Evolutionary conservation across 1,284 basidiomycete species (phyloP).

Genomic region (Tausonia pullulans): DNA sequence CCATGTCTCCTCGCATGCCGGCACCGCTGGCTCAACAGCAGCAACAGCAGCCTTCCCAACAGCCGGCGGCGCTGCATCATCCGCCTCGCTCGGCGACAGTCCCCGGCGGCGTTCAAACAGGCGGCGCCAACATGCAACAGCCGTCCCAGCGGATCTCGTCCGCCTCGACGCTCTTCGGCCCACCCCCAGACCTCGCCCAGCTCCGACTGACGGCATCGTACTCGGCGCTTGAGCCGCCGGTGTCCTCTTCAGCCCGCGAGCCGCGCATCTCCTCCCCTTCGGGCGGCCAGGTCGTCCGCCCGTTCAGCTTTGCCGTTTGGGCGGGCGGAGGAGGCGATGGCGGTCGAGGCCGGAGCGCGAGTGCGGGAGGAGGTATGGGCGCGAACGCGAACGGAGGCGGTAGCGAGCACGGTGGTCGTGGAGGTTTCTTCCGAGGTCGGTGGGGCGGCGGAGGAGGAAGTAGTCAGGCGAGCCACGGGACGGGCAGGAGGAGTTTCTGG

Average conservation of each 20-base stretch:
- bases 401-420: background rate
- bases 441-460: conserved; percentile 1
- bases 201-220: conserved; percentile 5
- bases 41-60: background rate
- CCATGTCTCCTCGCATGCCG: too few relatives aligned
- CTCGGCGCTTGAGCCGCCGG: background rate
- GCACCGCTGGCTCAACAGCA: background rate
- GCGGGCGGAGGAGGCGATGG: background rate
- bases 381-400: background rate
- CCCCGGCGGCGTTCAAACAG: background rate
- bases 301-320: conserved; percentile 16
- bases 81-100: background rate
- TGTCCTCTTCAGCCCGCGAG: too few relatives aligned
- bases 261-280: background rate
- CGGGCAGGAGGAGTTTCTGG: conserved; percentile 9
- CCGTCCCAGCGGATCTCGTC: background rate
- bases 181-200: background rate
- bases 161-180: background rate
- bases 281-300: conserved; percentile 4
- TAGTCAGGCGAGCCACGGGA: conserved; percentile 10
- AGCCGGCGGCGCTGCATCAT: background rate
- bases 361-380: background rate
- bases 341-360: background rate
- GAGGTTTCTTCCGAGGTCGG: conserved; percentile 7
- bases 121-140: background rate